Percentiles rank a stretch among this genome's conserved stretches.
phyloP scores from a whole-genome alignment of 2,329 filamentous ascomycete species.

The Claviceps citrina region DNA sequence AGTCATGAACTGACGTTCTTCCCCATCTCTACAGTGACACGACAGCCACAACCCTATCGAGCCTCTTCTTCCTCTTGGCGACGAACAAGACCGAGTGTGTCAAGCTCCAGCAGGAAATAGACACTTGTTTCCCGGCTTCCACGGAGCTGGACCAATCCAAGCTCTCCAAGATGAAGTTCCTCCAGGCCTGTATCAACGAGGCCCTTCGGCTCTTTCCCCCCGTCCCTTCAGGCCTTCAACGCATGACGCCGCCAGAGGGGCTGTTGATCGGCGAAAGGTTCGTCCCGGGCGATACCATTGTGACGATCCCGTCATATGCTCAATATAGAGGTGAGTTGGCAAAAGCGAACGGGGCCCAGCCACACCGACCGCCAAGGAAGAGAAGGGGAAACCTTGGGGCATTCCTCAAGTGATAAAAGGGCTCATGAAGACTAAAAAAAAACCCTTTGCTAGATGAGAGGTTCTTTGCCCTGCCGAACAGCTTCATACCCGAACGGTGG shows the following conservation, averaged over 20 bases:
- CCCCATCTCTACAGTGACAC: constrained; percentile 17
- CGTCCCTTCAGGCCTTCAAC: constrained; percentile 19
- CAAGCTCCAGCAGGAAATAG: constrained; percentile 24
- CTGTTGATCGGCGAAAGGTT: constrained; percentile 15
- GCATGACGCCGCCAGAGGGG: constrained; percentile 24
- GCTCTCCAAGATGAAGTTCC: constrained; percentile 13
- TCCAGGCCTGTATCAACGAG: constrained; percentile 26
- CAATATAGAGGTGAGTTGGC: constrained; percentile 4
- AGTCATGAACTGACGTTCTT: neutral
- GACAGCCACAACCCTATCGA: constrained; percentile 18
- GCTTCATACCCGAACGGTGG: constrained; percentile 22
- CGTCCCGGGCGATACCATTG: constrained; percentile 22
- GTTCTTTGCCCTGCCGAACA: constrained; percentile 8
- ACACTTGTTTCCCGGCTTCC: constrained; percentile 5
- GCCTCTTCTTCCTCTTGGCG: constrained; percentile 21
- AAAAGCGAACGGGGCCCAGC: no score
- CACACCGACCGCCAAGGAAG: no score
- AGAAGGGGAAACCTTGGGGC: no score
- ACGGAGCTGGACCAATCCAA: constrained; percentile 8
- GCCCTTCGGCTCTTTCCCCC: constrained; percentile 22
- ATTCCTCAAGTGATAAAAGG: no score
- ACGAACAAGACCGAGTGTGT: constrained; percentile 4
- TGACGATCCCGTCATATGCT: constrained; percentile 12
- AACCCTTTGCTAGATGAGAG: constrained; percentile 6
- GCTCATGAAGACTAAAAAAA: no score